Conservation (phyloP, 495 filamentous ascomycete species). For the Cenococcum geophilum region DNA sequence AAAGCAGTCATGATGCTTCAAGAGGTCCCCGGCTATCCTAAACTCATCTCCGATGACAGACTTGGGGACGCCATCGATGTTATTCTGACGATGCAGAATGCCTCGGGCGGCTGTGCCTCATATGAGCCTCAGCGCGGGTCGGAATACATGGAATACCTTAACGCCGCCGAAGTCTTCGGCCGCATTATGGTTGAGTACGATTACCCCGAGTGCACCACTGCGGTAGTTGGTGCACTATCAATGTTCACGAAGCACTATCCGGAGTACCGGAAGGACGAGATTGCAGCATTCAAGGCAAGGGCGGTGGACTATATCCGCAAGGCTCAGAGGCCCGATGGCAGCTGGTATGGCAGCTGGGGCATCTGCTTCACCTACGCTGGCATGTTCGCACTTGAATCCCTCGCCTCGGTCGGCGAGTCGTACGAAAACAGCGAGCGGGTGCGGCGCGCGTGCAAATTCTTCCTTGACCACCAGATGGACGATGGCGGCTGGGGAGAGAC, state of each 20-base stretch:
- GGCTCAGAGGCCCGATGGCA: slow-evolving; percentile 72
- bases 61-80: slow-evolving; percentile 86
- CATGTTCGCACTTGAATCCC: slow-evolving; percentile 88
- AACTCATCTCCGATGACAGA: slow-evolving; percentile 63
- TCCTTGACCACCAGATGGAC: slow-evolving; percentile 70
- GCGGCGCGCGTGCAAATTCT: slow-evolving; percentile 73
- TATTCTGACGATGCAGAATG: slow-evolving; percentile 85
- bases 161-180: slow-evolving; percentile 95
- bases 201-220: slow-evolving; percentile 95
- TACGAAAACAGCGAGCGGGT: slow-evolving; percentile 66
- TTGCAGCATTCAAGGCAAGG: slow-evolving; percentile 59
- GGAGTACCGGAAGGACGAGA: slow-evolving; percentile 68
- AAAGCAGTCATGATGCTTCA: slow-evolving; percentile 85
- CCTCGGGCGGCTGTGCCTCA: slow-evolving; percentile 78
- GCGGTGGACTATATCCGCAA: slow-evolving; percentile 77
- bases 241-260: slow-evolving; percentile 79
- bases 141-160: slow-evolving; percentile 71
- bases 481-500: slow-evolving; percentile 98
- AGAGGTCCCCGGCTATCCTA: slow-evolving; percentile 66
- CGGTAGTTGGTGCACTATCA: slow-evolving; percentile 81
- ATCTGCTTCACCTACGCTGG: slow-evolving; percentile 96
- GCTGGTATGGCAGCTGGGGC: slow-evolving; percentile 96
- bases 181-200: slow-evolving; percentile 98
- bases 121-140: slow-evolving; percentile 81
- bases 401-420: slow-evolving; percentile 73